Percentiles rank a stretch among this genome's conserved stretches.
Evolutionary conservation across 768 basidiomycete species (phyloP).

Genomic region (Lanmaoa pseudosensibilis): DNA sequence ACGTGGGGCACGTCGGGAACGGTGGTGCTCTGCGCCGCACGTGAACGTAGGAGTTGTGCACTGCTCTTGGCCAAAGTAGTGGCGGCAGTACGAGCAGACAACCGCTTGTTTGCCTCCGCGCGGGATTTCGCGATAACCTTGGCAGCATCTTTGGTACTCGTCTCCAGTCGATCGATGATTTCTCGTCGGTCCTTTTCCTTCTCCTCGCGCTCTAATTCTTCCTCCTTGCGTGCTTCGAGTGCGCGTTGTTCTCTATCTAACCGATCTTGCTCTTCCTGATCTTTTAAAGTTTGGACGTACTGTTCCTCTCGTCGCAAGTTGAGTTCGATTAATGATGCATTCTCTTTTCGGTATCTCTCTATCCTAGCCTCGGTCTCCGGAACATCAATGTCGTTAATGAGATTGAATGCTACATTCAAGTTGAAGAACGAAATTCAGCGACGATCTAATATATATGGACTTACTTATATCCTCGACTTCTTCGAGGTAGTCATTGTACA

Average conservation of each 20-base stretch:
- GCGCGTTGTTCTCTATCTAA: slow-evolving; percentile 70
- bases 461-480: slow-evolving; percentile 89
- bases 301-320: slow-evolving; percentile 83
- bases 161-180: slow-evolving; percentile 81
- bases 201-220: slow-evolving; percentile 76
- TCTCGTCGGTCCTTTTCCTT: slow-evolving; percentile 68
- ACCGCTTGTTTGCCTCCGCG: slow-evolving; percentile 61
- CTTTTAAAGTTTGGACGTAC: slow-evolving; percentile 66
- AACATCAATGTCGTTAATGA: slow-evolving; percentile 86
- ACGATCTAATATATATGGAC: slow-evolving; percentile 18
- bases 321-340: slow-evolving; percentile 77
- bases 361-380: slow-evolving; percentile 82
- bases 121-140: slow-evolving; percentile 70
- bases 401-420: slow-evolving; percentile 74
- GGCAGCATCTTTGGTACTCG: slow-evolving; percentile 67
- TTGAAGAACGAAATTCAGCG: not conserved
- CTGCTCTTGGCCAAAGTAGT: slow-evolving; percentile 43
- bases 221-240: slow-evolving; percentile 59
- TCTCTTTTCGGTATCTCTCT: slow-evolving; percentile 72
- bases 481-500: slow-evolving; percentile 95
- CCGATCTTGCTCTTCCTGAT: slow-evolving; percentile 80
- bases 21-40: slow-evolving; percentile 63
- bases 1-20: slow-evolving; percentile 80
- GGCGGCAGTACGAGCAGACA: slow-evolving; percentile 51
- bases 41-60: slow-evolving; percentile 54